Conservation (phyloP, 2,329 filamentous ascomycete genomes). For the Allantophomopsis cytisporea region DNA sequence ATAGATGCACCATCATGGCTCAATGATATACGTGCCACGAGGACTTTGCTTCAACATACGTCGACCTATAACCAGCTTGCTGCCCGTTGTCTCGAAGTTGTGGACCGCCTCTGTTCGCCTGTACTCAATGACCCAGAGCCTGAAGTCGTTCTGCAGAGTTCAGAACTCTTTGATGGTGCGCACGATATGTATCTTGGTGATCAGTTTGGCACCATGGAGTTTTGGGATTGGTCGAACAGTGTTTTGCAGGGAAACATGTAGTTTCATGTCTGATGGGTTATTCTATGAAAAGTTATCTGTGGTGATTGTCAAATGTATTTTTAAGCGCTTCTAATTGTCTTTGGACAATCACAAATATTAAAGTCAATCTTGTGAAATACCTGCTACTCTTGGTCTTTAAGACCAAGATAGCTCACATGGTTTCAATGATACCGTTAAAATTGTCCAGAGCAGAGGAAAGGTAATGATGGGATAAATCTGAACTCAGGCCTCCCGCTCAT, state of each 20-base stretch:
- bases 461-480: too few relatives aligned
- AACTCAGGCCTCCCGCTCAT: too few relatives aligned
- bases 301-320: too few relatives aligned
- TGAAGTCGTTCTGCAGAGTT: conserved; percentile 1
- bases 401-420: too few relatives aligned
- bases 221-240: conserved; percentile 2
- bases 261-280: too few relatives aligned
- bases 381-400: too few relatives aligned
- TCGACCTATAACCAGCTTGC: conserved; percentile 24
- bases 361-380: too few relatives aligned
- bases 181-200: conserved; percentile 2
- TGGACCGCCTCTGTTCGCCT: conserved; percentile 22
- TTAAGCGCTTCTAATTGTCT: too few relatives aligned
- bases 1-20: conserved; percentile 12
- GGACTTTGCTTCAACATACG: conserved; percentile 22
- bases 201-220: conserved; percentile 3
- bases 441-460: too few relatives aligned
- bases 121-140: conserved; percentile 9
- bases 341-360: too few relatives aligned
- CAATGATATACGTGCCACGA: conserved; percentile 19
- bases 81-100: conserved; percentile 22
- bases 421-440: too few relatives aligned
- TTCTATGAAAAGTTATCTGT: too few relatives aligned
- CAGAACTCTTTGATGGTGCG: conserved; percentile 1
- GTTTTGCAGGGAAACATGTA: conserved; percentile 1